Conservation (phyloP, 2,329 filamentous ascomycete genomes). For the Aureobasidium pullulans region DNA sequence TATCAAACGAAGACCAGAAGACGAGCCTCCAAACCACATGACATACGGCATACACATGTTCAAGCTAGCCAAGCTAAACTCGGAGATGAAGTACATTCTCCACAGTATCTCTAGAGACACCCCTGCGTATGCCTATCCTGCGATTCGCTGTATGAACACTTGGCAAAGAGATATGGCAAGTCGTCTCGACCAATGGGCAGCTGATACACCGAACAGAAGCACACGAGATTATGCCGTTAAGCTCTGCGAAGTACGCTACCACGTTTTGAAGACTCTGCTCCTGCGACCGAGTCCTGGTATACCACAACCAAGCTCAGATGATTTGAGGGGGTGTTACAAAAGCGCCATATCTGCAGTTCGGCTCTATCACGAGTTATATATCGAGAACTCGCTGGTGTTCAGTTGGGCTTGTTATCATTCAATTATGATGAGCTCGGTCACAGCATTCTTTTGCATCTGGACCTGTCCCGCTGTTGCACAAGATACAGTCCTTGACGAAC, state of each 20-base stretch:
- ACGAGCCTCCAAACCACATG: background rate
- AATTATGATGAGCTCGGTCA: conserved; percentile 6
- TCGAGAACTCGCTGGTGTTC: background rate
- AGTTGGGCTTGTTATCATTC: conserved; percentile 4
- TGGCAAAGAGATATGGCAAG: background rate
- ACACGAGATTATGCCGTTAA: background rate
- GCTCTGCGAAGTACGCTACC: background rate
- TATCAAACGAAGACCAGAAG: background rate
- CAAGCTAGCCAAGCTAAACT: conserved; percentile 3
- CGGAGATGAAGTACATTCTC: conserved; percentile 10
- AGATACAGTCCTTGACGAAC: background rate
- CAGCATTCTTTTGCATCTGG: conserved; percentile 4
- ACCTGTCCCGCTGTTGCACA: background rate
- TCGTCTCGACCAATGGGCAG: background rate
- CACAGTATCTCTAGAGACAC: conserved; percentile 4
- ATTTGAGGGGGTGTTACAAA: background rate
- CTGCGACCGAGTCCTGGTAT: conserved; percentile 2
- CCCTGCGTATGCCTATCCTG: background rate
- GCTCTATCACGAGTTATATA: background rate
- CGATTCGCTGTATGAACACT: conserved; percentile 2
- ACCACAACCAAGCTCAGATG: background rate
- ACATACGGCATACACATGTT: conserved; percentile 3
- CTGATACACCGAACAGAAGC: background rate
- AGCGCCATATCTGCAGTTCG: background rate
- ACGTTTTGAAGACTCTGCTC: conserved; percentile 3